Evolutionary conservation across 2,329 filamentous ascomycete species (phyloP), one percentile per base, ranked within the genome.

Genomic region (Aureobasidium sp.): DNA sequence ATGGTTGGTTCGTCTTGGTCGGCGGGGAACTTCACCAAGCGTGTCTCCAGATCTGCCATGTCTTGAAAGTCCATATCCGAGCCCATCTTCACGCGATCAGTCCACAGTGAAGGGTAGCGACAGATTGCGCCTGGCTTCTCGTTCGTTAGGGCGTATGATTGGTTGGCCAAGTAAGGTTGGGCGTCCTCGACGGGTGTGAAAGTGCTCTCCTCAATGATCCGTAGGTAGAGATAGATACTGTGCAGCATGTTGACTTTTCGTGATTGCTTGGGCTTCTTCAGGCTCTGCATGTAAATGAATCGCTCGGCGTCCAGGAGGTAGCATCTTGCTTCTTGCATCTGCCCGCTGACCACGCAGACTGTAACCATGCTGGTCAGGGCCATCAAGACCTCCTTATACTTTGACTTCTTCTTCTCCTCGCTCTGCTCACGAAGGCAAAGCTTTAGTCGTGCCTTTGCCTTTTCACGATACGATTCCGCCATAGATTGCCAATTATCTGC

Each of bases 281-380:
- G 50, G 0, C 73, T 73, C 6, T 73, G 69, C 22, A 73, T 61
- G n/a, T 73, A 70, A 29, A 76, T 65, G 7, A 76, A 64, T 15
- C 68, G 67, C 64, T 76, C 74, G n/a, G 72, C 72, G 54, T 76
- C 72, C 17, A 75, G 68, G 63, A 76, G 67, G 47, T 71, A 75
- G 40, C 67, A 73, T 50, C 70, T 68, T 57, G 70, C 74, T 62
- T 72, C 69, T 57, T 68, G 59, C 17, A 63, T 60, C 22, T 63
- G 47, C 1, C 65, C 67, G 8, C 62, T 73, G 68, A 57, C 70
- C 33, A 62, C 61, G 24, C 61, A 62, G n/a, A 58, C 45, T 22
- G 61, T 58, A 15, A 62, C 61, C 61, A 62, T 57, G 24, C 52
- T 62, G 14, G 52, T 45, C 42, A 62, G n/a, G 2, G 61, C 61